These are phyloP conservation scores for Chamaenerion angustifolium DNA, from an alignment of 345 rosid genomes.

Conservation along the genomic window DNA sequence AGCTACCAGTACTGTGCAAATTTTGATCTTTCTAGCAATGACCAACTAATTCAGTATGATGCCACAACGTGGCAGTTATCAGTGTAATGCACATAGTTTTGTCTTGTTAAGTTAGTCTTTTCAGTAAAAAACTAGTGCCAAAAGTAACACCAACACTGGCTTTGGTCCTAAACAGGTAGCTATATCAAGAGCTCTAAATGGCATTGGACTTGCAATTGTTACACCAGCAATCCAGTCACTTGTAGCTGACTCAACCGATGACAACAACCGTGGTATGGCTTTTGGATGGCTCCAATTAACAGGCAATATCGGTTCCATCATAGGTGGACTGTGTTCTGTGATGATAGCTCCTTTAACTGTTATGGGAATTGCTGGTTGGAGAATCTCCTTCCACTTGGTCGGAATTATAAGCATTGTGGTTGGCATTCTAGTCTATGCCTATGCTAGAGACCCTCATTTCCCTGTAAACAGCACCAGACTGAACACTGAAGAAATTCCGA, in stretches of 20 bases:
- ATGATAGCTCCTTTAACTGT: slow-evolving; percentile 53
- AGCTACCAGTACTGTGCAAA: too few relatives aligned
- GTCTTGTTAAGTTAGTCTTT: too few relatives aligned
- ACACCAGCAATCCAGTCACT: slow-evolving; percentile 82
- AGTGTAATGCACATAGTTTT: too few relatives aligned
- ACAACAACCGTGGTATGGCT: slow-evolving; percentile 62
- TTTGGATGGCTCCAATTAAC: slow-evolving; percentile 84
- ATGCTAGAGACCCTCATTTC: slow-evolving; percentile 64
- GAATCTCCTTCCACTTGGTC: slow-evolving; percentile 71
- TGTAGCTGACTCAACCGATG: slow-evolving; percentile 76
- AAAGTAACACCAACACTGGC: slow-evolving; percentile 3
- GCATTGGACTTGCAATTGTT: slow-evolving; percentile 77
- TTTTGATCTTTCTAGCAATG: too few relatives aligned
- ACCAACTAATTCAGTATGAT: too few relatives aligned
- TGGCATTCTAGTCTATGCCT: slow-evolving; percentile 48
- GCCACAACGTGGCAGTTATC: too few relatives aligned
- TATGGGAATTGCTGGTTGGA: slow-evolving; percentile 82
- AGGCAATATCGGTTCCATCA: slow-evolving; percentile 60
- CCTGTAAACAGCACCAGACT: slow-evolving; percentile 16
- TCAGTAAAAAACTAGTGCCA: too few relatives aligned
- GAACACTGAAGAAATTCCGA: slow-evolving; percentile 14
- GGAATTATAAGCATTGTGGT: slow-evolving; percentile 59
- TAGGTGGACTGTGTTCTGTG: slow-evolving; percentile 64
- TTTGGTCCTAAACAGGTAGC: slow-evolving; percentile 44
- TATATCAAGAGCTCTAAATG: slow-evolving; percentile 71